Evolutionary conservation across 345 rosid genomes (phyloP).

Genomic region (Gynandropsis gynandra): DNA sequence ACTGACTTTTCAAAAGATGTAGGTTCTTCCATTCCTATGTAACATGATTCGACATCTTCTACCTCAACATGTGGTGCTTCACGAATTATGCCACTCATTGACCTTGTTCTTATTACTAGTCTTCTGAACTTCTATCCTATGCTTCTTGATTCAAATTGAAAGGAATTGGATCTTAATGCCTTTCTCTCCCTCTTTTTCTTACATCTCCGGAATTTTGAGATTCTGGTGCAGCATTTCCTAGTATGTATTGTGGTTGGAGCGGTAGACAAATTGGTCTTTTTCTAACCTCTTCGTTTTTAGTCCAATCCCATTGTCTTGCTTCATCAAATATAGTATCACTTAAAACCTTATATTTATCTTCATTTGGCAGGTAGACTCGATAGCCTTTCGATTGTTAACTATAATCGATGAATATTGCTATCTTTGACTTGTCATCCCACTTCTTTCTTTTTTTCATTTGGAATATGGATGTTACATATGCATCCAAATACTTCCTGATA

Average conservation of each 20-base stretch:
- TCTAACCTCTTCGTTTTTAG: neutral
- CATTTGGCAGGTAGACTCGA: neutral
- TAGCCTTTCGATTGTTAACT: neutral
- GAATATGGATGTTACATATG: neutral
- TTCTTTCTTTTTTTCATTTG: neutral
- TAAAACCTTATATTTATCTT: neutral
- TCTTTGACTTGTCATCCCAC: neutral
- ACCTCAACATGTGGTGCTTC: too few relatives aligned
- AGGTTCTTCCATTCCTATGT: neutral
- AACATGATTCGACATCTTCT: neutral
- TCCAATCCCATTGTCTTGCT: neutral
- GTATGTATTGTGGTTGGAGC: too few relatives aligned
- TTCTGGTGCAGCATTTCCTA: too few relatives aligned
- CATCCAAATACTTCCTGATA: constrained; percentile 3
- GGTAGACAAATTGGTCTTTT: neutral
- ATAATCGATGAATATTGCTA: neutral
- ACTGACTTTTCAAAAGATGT: neutral
- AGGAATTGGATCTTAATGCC: too few relatives aligned
- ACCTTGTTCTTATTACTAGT: too few relatives aligned
- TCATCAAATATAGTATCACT: too few relatives aligned
- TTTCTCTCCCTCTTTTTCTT: too few relatives aligned
- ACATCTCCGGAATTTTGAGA: too few relatives aligned
- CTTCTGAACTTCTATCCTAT: too few relatives aligned
- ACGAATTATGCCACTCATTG: too few relatives aligned
- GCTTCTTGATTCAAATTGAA: too few relatives aligned